phyloP scores from a whole-genome alignment of 1,139 yeast species.

The Pichia sp. region DNA sequence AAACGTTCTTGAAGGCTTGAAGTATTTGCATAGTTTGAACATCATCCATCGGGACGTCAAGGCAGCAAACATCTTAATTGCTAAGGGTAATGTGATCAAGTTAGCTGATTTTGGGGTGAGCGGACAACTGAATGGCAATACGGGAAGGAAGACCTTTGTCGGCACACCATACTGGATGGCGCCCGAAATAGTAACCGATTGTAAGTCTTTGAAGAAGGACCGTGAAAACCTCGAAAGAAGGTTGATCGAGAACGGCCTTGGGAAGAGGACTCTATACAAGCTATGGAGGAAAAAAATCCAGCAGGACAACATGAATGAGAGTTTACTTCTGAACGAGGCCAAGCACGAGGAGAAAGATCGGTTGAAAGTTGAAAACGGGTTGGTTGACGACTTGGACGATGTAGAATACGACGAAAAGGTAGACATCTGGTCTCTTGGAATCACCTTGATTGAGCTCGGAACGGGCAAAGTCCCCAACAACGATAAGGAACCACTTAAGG shows the following conservation, averaged over 20 bases:
- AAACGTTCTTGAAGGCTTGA: constrained; percentile 59
- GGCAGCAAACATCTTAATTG: constrained; percentile 73
- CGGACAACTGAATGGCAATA: constrained; percentile 66
- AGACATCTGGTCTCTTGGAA: constrained; percentile 87
- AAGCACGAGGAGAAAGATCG: background rate
- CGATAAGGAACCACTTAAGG: constrained; percentile 69
- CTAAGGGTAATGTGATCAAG: constrained; percentile 59
- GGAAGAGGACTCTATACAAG: constrained; percentile 11
- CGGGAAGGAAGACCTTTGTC: constrained; percentile 66
- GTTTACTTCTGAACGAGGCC: background rate
- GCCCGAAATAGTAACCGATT: constrained; percentile 62
- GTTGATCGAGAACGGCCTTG: constrained; percentile 12
- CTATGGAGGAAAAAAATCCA: constrained; percentile 16
- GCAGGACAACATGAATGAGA: background rate
- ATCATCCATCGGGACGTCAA: constrained; percentile 84
- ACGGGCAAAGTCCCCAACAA: constrained; percentile 72
- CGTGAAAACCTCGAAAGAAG: constrained; percentile 11
- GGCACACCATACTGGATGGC: constrained; percentile 97
- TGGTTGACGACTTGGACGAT: constrained; percentile 10
- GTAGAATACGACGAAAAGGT: constrained; percentile 73
- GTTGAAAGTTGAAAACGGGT: background rate
- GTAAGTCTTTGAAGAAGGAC: constrained; percentile 10
- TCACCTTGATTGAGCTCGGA: constrained; percentile 70
- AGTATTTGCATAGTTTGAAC: constrained; percentile 65
- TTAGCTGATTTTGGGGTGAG: constrained; percentile 87